These are phyloP conservation scores for Aspergillus bertholletiae DNA, from an alignment of 495 filamentous ascomycete genomes.

Conservation along the genomic window DNA sequence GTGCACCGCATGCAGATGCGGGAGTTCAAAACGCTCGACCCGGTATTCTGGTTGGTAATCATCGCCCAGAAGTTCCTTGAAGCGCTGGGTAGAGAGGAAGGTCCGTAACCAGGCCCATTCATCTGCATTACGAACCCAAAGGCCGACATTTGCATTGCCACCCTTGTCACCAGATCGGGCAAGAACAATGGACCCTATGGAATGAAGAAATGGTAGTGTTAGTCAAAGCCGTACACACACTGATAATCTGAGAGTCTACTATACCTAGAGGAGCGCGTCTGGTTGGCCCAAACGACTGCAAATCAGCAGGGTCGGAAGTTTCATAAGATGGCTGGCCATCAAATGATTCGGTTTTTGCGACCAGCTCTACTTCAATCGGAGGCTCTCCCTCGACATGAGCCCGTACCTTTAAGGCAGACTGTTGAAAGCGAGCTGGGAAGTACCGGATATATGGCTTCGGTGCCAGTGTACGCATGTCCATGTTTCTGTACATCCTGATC, in stretches of 20 bases:
- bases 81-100: constrained; percentile 14
- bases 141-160: constrained; percentile 23
- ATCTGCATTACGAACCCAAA: constrained; percentile 18
- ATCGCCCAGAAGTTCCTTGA: constrained; percentile 22
- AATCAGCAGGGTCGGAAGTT: neutral
- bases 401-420: no score
- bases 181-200: constrained; percentile 14
- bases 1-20: constrained; percentile 22
- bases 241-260: no score
- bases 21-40: constrained; percentile 20
- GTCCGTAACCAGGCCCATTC: constrained; percentile 27
- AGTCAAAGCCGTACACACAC: no score
- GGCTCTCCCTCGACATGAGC: no score
- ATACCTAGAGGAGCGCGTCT: constrained; percentile 11
- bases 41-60: constrained; percentile 21
- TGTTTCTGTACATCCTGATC: no score
- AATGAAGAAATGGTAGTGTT: no score
- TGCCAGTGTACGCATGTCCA: no score
- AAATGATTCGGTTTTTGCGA: no score
- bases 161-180: constrained; percentile 31
- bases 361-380: no score
- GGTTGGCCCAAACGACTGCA: constrained; percentile 13
- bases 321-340: constrained; percentile 3
- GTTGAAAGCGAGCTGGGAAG: no score
- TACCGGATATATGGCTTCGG: no score